Evolutionary conservation across 2,329 filamentous ascomycete genomes (phyloP).

Genomic region (Colletotrichum noveboracense): DNA sequence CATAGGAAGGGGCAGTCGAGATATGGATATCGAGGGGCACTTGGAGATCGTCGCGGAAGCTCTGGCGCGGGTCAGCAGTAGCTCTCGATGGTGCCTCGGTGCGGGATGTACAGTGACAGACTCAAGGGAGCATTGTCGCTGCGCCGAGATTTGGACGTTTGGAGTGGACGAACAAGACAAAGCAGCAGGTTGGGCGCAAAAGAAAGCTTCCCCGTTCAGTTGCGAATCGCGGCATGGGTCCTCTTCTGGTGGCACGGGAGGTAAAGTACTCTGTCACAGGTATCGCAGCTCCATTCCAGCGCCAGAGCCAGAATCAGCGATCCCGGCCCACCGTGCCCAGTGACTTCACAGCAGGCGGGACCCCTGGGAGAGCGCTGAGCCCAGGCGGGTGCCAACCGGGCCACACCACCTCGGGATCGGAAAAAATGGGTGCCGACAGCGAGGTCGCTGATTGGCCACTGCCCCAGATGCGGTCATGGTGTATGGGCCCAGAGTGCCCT

Average conservation of each 20-base stretch:
- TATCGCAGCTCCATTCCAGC: conserved; percentile 9
- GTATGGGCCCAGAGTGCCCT: background rate
- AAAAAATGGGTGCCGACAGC: background rate
- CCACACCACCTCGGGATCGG: background rate
- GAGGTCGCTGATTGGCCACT: conserved; percentile 8
- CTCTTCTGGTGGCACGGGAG: background rate
- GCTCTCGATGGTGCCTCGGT: background rate
- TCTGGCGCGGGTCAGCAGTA: background rate
- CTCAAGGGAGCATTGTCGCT: conserved; percentile 10
- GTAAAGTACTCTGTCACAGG: conserved; percentile 1
- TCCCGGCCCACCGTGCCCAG: conserved; percentile 7
- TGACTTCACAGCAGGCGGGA: conserved; percentile 1
- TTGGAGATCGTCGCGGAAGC: conserved; percentile 1
- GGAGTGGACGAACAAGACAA: background rate
- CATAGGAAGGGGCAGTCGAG: conserved; percentile 31
- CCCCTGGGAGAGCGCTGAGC: background rate
- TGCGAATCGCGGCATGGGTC: background rate
- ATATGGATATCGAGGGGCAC: background rate
- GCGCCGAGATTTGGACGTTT: background rate
- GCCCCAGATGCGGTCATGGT: conserved; percentile 1
- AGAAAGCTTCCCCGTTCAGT: background rate
- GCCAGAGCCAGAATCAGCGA: background rate
- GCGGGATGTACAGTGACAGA: background rate
- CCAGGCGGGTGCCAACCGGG: background rate
- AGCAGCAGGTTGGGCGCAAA: background rate